Conservation (phyloP, 2,329 filamentous ascomycete genomes). For the Scedosporium boydii region DNA sequence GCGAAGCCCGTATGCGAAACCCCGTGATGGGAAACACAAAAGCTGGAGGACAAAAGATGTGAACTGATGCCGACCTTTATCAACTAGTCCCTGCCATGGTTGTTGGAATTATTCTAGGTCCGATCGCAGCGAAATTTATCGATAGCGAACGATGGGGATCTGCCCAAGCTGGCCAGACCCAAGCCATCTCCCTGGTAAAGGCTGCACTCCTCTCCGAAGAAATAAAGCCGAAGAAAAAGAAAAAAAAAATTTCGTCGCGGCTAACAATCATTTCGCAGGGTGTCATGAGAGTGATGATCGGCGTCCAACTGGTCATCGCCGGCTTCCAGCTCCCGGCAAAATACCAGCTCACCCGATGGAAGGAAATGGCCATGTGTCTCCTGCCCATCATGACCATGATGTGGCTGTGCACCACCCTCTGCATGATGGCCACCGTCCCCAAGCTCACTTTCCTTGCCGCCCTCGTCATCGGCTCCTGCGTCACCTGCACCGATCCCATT, state of each 20-base stretch:
- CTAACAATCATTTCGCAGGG: background rate
- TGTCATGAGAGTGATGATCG: constrained; percentile 49
- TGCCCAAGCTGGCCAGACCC: constrained; percentile 18
- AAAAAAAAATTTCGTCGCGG: background rate
- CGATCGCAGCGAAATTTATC: constrained; percentile 43
- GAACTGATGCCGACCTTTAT: background rate
- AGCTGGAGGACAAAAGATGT: background rate
- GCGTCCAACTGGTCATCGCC: constrained; percentile 53
- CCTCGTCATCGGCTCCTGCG: constrained; percentile 49
- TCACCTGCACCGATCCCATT: constrained; percentile 54
- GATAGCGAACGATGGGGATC: constrained; percentile 31
- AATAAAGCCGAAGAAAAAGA: no score
- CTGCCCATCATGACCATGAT: constrained; percentile 53
- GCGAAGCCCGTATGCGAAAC: constrained; percentile 37
- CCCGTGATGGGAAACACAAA: background rate
- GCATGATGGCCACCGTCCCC: constrained; percentile 44
- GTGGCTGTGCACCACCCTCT: constrained; percentile 49
- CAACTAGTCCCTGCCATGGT: constrained; percentile 43
- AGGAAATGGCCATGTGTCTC: constrained; percentile 44
- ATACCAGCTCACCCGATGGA: constrained; percentile 39
- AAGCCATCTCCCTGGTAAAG: constrained; percentile 28
- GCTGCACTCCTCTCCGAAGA: no score
- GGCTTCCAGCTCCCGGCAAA: constrained; percentile 52
- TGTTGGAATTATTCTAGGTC: constrained; percentile 44
- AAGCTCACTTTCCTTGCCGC: constrained; percentile 42